phyloP scores from a whole-genome alignment of 2,329 filamentous ascomycete genomes.

The Talaromyces funiculosus region DNA sequence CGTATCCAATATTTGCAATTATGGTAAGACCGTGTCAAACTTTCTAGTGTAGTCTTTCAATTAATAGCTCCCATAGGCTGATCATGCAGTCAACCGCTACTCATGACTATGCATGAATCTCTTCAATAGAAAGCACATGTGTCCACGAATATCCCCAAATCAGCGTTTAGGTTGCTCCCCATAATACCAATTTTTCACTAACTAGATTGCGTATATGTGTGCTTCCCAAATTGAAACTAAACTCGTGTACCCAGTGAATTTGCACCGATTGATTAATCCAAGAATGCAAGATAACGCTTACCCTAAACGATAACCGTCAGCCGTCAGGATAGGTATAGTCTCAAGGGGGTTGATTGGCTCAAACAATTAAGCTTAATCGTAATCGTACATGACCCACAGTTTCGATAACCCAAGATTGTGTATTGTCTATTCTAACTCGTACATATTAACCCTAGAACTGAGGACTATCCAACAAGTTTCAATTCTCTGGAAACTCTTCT shows the following conservation, averaged over 20 bases:
- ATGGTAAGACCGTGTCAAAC: background rate
- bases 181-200: too few relatives aligned
- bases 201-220: too few relatives aligned
- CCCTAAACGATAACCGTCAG: background rate
- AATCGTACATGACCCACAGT: background rate
- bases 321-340: too few relatives aligned
- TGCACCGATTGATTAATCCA: too few relatives aligned
- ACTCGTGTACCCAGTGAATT: too few relatives aligned
- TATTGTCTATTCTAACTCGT: background rate
- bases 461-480: background rate
- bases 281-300: too few relatives aligned
- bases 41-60: too few relatives aligned
- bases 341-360: background rate
- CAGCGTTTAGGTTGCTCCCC: too few relatives aligned
- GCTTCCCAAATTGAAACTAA: too few relatives aligned
- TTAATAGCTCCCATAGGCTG: too few relatives aligned
- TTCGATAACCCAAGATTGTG: background rate
- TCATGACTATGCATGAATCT: background rate
- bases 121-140: background rate
- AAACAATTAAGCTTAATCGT: constrained; percentile 1
- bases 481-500: background rate
- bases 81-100: background rate
- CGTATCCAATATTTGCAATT: too few relatives aligned
- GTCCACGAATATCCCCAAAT: too few relatives aligned
- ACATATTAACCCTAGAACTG: background rate